Base-by-base conservation (phyloP, 768 basidiomycete species). In the Tricholoma terreum region DNA sequence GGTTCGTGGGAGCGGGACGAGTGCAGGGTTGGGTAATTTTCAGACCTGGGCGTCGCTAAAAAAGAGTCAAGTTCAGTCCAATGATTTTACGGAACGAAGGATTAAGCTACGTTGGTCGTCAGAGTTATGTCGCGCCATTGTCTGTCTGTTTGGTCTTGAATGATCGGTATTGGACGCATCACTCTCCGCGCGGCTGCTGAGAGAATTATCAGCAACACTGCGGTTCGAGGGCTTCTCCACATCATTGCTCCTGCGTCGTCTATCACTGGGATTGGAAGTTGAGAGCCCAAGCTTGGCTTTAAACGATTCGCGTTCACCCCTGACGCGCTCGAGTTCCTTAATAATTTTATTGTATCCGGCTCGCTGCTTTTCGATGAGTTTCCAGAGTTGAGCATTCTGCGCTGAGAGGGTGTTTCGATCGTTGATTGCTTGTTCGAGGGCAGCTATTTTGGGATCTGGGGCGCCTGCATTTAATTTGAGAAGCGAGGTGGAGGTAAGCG, bases 351-450 rank as follows among this genome's bases (percentile, higher is more conserved):
- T 84, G 67, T 90, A 90, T n/a, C 86, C 90, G 19, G 83, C 72
- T 55, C 92, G 83, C 70, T 94, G 92, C 70, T 94, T 95, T 79
- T 95, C 92, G 67, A 96, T 87, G 60, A 95, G 81, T 71, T 94
- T 95, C 94, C 94, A 96, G 19, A 96, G 84, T 73, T 95, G 92
- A 14, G 86, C 75, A 69, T 96, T 96, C 76, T 96, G 94, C 4
- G 84, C 73, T 10, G 88, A 83, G 50, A 94, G 83, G 38, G 76
- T 72, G 66, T 95, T 96, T 61, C 94, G 84, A 65, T 98, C 94
- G 14, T 79, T 78, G 24, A 96, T 77, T 7, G 86, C 84, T 57
- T 85, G 82, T 22, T 93, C 91, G 27, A 96, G 80, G 3, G 94
- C 92, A 34, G 81, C 79, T n/a, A 73, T 62, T 58, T 73, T 77